phyloP scores from a whole-genome alignment of 306 rosid genomes.

The Lathyrus oleraceus region DNA sequence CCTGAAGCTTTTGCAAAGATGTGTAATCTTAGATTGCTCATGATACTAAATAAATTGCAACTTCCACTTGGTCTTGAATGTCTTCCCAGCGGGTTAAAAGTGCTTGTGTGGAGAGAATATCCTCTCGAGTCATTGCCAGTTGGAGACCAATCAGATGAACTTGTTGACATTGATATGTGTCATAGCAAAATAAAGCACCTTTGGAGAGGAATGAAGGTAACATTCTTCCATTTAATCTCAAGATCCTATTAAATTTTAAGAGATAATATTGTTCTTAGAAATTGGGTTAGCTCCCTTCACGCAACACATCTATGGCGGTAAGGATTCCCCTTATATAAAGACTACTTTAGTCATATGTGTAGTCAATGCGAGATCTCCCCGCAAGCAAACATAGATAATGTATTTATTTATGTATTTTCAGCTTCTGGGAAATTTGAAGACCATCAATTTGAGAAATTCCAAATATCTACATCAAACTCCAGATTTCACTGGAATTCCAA shows the following conservation, averaged over 20 bases:
- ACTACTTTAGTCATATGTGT: neutral
- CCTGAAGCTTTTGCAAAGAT: conserved; percentile 37
- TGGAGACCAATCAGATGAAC: conserved; percentile 21
- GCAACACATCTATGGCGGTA: neutral
- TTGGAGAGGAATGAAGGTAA: conserved; percentile 32
- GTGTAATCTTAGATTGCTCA: conserved; percentile 28
- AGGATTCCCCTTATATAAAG: neutral
- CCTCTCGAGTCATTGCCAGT: conserved; percentile 23
- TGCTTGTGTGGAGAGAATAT: conserved; percentile 33
- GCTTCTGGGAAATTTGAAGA: conserved; percentile 27
- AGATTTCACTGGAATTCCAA: conserved; percentile 32
- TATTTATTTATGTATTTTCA: conserved; percentile 8
- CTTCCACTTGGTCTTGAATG: conserved; percentile 31
- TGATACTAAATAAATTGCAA: conserved; percentile 19
- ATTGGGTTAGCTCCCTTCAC: neutral
- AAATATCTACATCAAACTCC: conserved; percentile 25
- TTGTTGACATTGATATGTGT: conserved; percentile 32
- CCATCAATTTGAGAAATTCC: conserved; percentile 29
- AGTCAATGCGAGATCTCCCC: neutral
- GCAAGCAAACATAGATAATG: neutral
- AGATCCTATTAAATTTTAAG: neutral
- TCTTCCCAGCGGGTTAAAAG: conserved; percentile 31
- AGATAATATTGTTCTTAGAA: neutral
- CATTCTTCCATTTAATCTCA: neutral
- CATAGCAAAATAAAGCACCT: conserved; percentile 15